Evolutionary conservation across 345 rosid genomes (phyloP), one percentile per base, ranked within the genome.

Genomic region (Mangifera indica): DNA sequence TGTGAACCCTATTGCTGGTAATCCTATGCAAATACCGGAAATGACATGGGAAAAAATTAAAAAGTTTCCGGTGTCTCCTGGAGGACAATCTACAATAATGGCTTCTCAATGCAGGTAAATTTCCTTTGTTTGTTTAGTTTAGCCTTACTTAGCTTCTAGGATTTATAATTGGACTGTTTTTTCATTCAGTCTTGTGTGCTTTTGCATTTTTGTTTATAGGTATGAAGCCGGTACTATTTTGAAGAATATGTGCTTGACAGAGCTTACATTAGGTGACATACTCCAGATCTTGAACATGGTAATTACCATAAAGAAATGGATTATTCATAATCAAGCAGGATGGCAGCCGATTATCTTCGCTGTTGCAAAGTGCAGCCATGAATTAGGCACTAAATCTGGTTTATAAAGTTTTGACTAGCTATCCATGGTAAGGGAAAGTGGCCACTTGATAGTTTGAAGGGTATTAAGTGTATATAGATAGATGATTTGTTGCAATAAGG

Each of bases 61-160:
- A 42, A 70, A 67, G 2, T 84, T 81, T 72, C 66, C 81, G 54
- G 37, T 66, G 40, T 77, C 85, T 0, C 53, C 81, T 14, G 60
- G 17, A 12, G 87, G 87, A 37, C 74, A 79, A 68, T 74, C 85
- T 42, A 84, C 84, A 56, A 72, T 81, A 14, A 34, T 81, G 74
- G 79, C 82, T 72, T 80, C 87, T 66, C 75, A 65, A 24, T 79
- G 87, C 85, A 81, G 83, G 87, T 84, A 63, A 57, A 65, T 15
- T 54, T 25, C 46, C 70, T 21, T 69, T 44, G 12, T n/a, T n/a
- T n/a, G n/a, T 48, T 15, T 42, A 26, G 26, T n/a, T 25, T 24
- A 29, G 32, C 40, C 5, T 13, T 37, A 37, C 44, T 78, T 45
- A 22, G 25, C 46, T 61, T n/a, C 22, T 46, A 14, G 51, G 26